Base-by-base conservation (phyloP, 345 rosid species). In the Citrus trifoliata region DNA sequence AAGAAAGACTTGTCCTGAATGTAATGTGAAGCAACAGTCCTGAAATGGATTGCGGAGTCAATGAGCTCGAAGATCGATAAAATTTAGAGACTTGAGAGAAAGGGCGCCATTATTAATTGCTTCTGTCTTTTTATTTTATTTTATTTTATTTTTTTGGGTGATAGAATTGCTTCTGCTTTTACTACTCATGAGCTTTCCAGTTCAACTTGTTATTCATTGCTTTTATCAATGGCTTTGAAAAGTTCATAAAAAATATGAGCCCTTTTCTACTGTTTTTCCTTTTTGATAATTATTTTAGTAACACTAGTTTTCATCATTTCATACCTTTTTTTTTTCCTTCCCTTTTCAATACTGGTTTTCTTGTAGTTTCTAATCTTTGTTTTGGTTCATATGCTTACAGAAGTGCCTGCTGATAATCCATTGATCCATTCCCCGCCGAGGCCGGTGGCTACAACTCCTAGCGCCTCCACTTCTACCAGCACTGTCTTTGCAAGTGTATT, bases 331-430 rank as follows among this genome's bases (percentile, higher is more conserved):
- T 6, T 1, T 71, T 14, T 69, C 35, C 10, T 10, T 69, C 40
- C 16, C 12, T 9, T 9, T 10, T 4, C 48, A 40, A 40, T 2
- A 10, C 48, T 40, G 24, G 22, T 32, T 66, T n/a, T 5, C 37
- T 72, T 70, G 22, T 70, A 32, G 28, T 5, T 70, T 32, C 76
- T 63, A n/a, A 28, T 71, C n/a, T 55, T 16, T 38, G 46, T 19
- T 73, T 48, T 51, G 78, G 27, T 75, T 1, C 53, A 32, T 69
- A 42, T 74, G 42, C 24, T 67, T 33, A 62, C 86, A 92, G 92
- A 90, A 74, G 76, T 88, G 70, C 88, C 90, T 22, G 95, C 90
- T 13, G 95, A 92, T 37, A 90, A 86, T 74, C 76, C 87, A 28
- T n/a, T 80, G 27, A 80, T 79, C 28, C 55, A 82, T 42, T 82